Evolutionary conservation across 2,329 filamentous ascomycete genomes (phyloP), one percentile per base, ranked within the genome.

Genomic region (Aspergillus sp.): DNA sequence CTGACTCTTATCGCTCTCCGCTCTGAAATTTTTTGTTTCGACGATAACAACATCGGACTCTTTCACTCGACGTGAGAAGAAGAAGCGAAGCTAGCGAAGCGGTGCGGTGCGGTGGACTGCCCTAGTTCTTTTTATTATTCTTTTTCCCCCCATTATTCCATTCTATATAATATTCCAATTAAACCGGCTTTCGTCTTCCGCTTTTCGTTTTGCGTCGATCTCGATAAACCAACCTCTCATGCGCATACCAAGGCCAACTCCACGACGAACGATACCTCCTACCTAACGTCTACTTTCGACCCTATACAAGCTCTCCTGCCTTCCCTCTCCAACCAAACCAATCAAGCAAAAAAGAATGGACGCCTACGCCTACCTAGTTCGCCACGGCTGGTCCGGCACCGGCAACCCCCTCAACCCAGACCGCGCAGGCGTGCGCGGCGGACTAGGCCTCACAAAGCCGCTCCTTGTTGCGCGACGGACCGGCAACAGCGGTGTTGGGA

Each of bases 351-450:
- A 31, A 9, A 31, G 27, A 31, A 97, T 98, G 93, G 84, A 98
- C 75, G 90, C 93, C 55, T 84, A 90, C 73, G 89, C 89, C 67
- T 88, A 95, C 67, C 86, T 98, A 66, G 87, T 87, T 65, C 84
- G 86, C 66, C 92, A 96, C 75, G 93, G 93, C 73, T 98, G 93
- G 93, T 86, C 89, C 58, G 93, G 93, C 64, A 85, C 87, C 39
- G 93, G 93, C 62, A 91, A 96, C 75, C 91, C 92, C 1, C 87
- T 98, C 24, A 92, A 96, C 71, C 84, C 88, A 60, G 86, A 75
- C 62, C 74, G 75, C 17, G 73, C 75, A 5, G 74, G 74, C 31
- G 66, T 73, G 17, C 82, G 84, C 79, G 87, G 89, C 72, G 81
- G 82, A 52, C 88, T 88, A 61, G 93, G 93, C 44, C 87, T 98